Conservation (phyloP, 805 yeast species). For the Ogataea wickerhamii region DNA sequence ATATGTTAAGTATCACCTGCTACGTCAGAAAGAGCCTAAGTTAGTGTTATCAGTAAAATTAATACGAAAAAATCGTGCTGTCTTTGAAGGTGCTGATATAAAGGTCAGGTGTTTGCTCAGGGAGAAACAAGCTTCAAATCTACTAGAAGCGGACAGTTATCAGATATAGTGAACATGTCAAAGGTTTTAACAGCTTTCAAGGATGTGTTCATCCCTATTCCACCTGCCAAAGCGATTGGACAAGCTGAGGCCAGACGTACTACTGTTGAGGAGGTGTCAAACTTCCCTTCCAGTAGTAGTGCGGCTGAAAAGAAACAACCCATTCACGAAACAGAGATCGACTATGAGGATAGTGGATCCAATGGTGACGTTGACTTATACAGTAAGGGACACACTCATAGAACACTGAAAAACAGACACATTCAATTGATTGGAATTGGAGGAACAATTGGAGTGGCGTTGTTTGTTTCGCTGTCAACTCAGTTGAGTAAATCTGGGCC, state of each 20-base stretch:
- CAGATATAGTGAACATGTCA: too few species aligned
- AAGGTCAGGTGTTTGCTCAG: too few species aligned
- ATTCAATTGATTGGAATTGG: slow-evolving; percentile 48
- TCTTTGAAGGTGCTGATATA: too few species aligned
- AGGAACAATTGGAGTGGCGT: slow-evolving; percentile 47
- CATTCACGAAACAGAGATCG: slow-evolving; percentile 5
- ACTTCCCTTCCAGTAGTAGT: neutral
- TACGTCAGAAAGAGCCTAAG: too few species aligned
- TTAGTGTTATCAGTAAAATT: too few species aligned
- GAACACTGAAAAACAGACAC: slow-evolving; percentile 40
- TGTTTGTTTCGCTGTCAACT: slow-evolving; percentile 42
- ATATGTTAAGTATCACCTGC: too few species aligned
- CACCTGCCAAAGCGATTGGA: slow-evolving; percentile 21
- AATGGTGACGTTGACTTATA: slow-evolving; percentile 10
- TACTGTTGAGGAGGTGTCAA: slow-evolving; percentile 5
- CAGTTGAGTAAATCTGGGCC: slow-evolving; percentile 42
- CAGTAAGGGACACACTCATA: slow-evolving; percentile 20
- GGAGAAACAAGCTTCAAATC: too few species aligned
- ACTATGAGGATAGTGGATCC: slow-evolving; percentile 7
- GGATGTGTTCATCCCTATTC: slow-evolving; percentile 25
- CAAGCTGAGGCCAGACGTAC: slow-evolving; percentile 10
- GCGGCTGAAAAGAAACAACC: slow-evolving; percentile 1
- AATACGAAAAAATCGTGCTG: too few species aligned
- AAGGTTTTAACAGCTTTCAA: slow-evolving; percentile 13
- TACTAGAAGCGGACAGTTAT: too few species aligned